A percentile compares a stretch with the other conserved stretches of the same genome.
Evolutionary conservation across 129 eudicot genomes (phyloP).

Genomic region (Helichrysum umbraculigerum): DNA sequence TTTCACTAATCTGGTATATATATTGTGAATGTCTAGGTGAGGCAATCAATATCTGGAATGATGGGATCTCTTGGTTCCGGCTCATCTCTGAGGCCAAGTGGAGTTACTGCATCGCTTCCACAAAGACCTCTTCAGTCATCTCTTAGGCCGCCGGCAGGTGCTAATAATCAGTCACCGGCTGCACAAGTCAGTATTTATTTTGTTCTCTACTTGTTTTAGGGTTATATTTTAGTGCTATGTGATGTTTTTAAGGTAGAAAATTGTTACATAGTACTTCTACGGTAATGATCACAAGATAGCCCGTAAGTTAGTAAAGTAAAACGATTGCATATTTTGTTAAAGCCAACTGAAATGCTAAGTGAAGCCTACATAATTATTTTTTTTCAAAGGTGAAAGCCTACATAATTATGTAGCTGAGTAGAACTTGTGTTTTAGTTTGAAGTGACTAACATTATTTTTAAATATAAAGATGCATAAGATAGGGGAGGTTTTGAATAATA

Average conservation of each 20-base stretch:
- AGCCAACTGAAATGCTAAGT: neutral
- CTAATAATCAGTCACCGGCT: slow-evolving; percentile 48
- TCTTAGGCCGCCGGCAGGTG: slow-evolving; percentile 59
- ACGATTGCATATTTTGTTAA: neutral
- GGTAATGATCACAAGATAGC: neutral
- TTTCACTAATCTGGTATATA: neutral
- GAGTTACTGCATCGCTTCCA: slow-evolving; percentile 40
- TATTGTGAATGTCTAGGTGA: slow-evolving; percentile 21
- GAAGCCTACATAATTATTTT: neutral
- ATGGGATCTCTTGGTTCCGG: slow-evolving; percentile 71
- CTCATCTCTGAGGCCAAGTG: slow-evolving; percentile 64
- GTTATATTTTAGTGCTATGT: neutral
- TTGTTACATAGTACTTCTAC: neutral
- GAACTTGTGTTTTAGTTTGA: neutral
- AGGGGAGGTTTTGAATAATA: neutral
- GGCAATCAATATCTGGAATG: slow-evolving; percentile 60
- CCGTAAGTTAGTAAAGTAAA: neutral
- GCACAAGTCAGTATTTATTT: slow-evolving; percentile 58
- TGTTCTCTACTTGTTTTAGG: neutral
- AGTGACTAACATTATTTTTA: neutral
- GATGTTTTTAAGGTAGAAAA: neutral
- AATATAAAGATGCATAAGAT: neutral
- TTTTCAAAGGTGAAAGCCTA: no score
- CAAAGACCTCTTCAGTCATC: slow-evolving; percentile 66
- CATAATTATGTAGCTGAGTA: slow-evolving; percentile 1